phyloP scores from a whole-genome alignment of 1,139 yeast genomes.

The Suhomyces panamericanus region DNA sequence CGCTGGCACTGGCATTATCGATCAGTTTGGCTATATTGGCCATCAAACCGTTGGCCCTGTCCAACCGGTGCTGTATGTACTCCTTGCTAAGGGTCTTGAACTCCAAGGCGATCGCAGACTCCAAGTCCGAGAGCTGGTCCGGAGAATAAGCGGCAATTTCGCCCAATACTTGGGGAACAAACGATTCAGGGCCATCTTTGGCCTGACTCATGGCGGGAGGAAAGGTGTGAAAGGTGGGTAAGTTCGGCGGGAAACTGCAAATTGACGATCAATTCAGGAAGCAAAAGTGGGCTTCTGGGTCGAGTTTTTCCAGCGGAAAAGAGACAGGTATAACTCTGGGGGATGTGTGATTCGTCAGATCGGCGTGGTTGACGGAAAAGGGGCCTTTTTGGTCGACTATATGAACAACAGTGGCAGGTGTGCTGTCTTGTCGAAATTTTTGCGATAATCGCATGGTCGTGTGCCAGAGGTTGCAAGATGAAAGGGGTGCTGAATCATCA shows the following conservation, averaged over 20 bases:
- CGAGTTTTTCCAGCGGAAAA: not conserved
- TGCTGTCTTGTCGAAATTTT: conserved; percentile 7
- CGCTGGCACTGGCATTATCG: conserved; percentile 30
- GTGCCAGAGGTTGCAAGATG: conserved; percentile 9
- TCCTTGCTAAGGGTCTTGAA: conserved; percentile 30
- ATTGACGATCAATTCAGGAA: conserved; percentile 2
- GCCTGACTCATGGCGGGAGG: conserved; percentile 1
- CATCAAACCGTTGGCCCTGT: conserved; percentile 34
- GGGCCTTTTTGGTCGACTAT: not conserved
- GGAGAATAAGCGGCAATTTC: conserved; percentile 21
- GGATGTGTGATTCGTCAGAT: not conserved
- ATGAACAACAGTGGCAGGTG: not conserved
- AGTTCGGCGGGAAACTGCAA: conserved; percentile 2
- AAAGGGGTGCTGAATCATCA: not conserved
- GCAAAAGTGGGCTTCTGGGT: not conserved
- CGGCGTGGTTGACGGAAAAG: not conserved
- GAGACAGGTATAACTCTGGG: not conserved
- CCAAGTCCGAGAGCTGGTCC: conserved; percentile 34
- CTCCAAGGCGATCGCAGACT: conserved; percentile 32
- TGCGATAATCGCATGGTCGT: conserved; percentile 15
- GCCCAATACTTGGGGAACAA: conserved; percentile 4
- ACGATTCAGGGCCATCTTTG: not conserved
- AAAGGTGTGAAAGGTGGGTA: not conserved
- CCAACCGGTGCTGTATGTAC: conserved; percentile 33
- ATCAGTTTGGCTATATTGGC: conserved; percentile 30